phyloP scores from a whole-genome alignment of 169 alveolate species.

The Plasmodium cynomolgi region DNA sequence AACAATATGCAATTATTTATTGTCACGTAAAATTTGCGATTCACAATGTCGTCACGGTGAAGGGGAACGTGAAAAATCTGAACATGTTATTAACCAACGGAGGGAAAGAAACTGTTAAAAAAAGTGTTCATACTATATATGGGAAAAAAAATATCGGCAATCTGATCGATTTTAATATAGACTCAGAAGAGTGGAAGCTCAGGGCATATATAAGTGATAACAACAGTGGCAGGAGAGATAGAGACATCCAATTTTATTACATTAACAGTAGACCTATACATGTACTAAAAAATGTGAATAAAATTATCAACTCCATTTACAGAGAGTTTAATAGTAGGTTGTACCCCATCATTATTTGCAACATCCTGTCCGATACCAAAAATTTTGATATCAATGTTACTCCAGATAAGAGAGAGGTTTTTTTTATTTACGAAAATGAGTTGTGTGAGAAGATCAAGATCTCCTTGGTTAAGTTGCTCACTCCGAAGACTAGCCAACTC shows the following conservation, averaged over 20 bases:
- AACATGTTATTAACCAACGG: constrained; percentile 70
- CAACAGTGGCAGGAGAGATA: constrained; percentile 78
- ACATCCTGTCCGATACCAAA: constrained; percentile 74
- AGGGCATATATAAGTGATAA: constrained; percentile 72
- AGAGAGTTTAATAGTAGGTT: constrained; percentile 81
- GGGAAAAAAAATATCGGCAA: constrained; percentile 78
- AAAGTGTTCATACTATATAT: constrained; percentile 74
- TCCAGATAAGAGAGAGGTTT: constrained; percentile 84
- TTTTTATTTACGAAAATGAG: constrained; percentile 78
- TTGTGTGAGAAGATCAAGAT: constrained; percentile 56
- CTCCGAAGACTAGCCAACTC: constrained; percentile 28
- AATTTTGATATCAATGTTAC: constrained; percentile 82
- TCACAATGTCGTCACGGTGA: constrained; percentile 19
- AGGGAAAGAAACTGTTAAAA: constrained; percentile 61
- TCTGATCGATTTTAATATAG: constrained; percentile 73
- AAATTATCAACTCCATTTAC: constrained; percentile 76
- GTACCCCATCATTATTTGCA: constrained; percentile 78
- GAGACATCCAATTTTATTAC: constrained; percentile 80
- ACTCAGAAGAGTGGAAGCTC: constrained; percentile 53
- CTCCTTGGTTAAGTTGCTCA: constrained; percentile 20
- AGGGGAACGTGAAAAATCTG: constrained; percentile 45
- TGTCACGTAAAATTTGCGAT: constrained; percentile 41
- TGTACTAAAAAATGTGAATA: constrained; percentile 76
- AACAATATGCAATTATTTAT: constrained; percentile 76
- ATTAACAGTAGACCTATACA: constrained; percentile 84